phyloP scores from a whole-genome alignment of 2,329 filamentous ascomycete species.

The Aaosphaeria pasadenensis region DNA sequence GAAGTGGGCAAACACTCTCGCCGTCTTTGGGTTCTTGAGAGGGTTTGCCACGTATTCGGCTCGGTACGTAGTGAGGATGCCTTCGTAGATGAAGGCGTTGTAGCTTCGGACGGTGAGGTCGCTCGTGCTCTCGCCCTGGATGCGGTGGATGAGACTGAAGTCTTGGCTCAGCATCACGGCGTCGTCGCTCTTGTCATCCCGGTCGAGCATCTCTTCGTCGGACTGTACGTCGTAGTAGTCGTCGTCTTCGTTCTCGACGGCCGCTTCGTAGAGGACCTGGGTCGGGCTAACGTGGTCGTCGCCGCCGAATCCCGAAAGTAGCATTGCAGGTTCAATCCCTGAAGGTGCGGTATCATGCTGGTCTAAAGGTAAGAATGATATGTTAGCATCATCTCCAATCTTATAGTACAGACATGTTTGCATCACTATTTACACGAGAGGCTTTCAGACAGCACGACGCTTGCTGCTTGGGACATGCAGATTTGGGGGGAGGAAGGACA shows the following conservation, averaged over 20 bases:
- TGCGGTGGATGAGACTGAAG: slow-evolving; percentile 35
- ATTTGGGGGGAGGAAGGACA: too few species aligned
- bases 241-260: slow-evolving; percentile 46
- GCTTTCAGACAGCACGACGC: too few species aligned
- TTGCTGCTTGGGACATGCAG: too few species aligned
- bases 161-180: slow-evolving; percentile 26
- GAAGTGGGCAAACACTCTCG: slow-evolving; percentile 86
- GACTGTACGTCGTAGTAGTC: slow-evolving; percentile 50
- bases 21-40: slow-evolving; percentile 74
- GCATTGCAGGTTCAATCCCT: slow-evolving; percentile 14
- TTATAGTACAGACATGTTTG: too few species aligned
- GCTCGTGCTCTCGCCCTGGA: slow-evolving; percentile 33
- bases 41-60: slow-evolving; percentile 56
- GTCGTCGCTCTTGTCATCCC: slow-evolving; percentile 16
- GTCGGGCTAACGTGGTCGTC: slow-evolving; percentile 37
- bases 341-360: slow-evolving; percentile 14
- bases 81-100: slow-evolving; percentile 47
- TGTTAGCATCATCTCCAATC: too few species aligned
- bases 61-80: slow-evolving; percentile 45
- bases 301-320: slow-evolving; percentile 35
- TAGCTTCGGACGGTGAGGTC: slow-evolving; percentile 41
- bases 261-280: slow-evolving; percentile 34
- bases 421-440: too few species aligned
- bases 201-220: slow-evolving; percentile 43
- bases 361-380: slow-evolving; percentile 14